These are phyloP conservation scores for Alternaria burnsii DNA, from an alignment of 2,329 filamentous ascomycete genomes.

Conservation along the genomic window DNA sequence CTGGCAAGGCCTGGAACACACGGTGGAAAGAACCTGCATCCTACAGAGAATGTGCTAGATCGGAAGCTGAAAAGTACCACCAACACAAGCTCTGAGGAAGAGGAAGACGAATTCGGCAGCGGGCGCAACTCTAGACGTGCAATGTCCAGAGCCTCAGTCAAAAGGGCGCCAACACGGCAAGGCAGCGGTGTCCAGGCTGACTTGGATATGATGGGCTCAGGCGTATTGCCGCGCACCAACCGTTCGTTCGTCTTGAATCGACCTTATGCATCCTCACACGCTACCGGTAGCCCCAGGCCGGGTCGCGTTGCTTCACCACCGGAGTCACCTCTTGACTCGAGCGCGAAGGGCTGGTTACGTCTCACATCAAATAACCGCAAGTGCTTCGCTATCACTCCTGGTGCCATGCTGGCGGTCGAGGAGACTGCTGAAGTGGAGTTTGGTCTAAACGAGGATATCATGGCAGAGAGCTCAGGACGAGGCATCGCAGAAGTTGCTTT, in stretches of 20 bases:
- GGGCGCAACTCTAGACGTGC: conserved; percentile 50
- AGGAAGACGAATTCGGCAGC: conserved; percentile 52
- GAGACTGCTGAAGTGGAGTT: conserved; percentile 89
- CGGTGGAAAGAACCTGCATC: conserved; percentile 86
- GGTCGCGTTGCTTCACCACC: conserved; percentile 46
- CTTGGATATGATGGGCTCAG: conserved; percentile 42
- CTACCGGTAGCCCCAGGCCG: conserved; percentile 47
- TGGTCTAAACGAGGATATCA: conserved; percentile 85
- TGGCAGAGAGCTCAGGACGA: conserved; percentile 89
- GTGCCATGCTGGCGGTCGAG: conserved; percentile 92
- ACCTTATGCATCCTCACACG: conserved; percentile 50
- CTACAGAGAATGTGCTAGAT: conserved; percentile 90
- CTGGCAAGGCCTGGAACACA: conserved; percentile 60
- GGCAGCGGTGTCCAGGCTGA: conserved; percentile 54
- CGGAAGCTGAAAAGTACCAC: conserved; percentile 51
- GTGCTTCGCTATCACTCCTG: conserved; percentile 68
- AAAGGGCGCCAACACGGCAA: conserved; percentile 49
- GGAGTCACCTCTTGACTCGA: conserved; percentile 47
- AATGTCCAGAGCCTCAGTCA: conserved; percentile 52
- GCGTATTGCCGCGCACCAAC: conserved; percentile 40
- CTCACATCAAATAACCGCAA: conserved; percentile 63
- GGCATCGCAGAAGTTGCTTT: conserved; percentile 87
- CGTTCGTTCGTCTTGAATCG: conserved; percentile 41
- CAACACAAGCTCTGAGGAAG: conserved; percentile 46
- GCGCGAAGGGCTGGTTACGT: conserved; percentile 53